Evolutionary conservation across 2,329 filamentous ascomycete species (phyloP).

Genomic region (Diatrype stigma): DNA sequence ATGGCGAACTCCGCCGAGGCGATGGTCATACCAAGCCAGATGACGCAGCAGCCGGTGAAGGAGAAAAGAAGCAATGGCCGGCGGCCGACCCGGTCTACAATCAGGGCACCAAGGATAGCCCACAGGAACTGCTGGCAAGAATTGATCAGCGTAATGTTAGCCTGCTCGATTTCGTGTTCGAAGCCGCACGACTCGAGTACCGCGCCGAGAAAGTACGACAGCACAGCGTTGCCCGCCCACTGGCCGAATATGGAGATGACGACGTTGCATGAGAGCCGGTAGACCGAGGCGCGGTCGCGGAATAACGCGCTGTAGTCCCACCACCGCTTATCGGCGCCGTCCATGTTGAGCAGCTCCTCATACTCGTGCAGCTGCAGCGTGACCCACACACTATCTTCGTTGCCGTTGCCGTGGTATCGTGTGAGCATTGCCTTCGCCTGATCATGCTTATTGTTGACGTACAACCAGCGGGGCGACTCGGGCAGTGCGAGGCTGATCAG

Average conservation of each 20-base stretch:
- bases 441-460: conserved; percentile 35
- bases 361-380: conserved; percentile 39
- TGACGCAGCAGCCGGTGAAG: conserved; percentile 41
- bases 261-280: conserved; percentile 37
- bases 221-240: conserved; percentile 35
- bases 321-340: conserved; percentile 40
- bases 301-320: conserved; percentile 43
- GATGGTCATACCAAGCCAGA: conserved; percentile 49
- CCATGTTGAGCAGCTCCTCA: conserved; percentile 34
- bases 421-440: conserved; percentile 32
- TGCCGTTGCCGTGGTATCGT: conserved; percentile 41
- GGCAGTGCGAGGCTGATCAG: conserved; percentile 34
- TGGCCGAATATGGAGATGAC: conserved; percentile 40
- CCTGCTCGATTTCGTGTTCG: conserved; percentile 33
- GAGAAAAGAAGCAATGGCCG: conserved; percentile 49
- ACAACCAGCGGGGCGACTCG: conserved; percentile 40
- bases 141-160: conserved; percentile 50
- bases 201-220: conserved; percentile 46
- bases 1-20: conserved; percentile 35
- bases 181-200: conserved; percentile 49
- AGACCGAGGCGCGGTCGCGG: conserved; percentile 32
- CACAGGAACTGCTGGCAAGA: conserved; percentile 45
- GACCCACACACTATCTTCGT: conserved; percentile 41
- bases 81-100: conserved; percentile 48
- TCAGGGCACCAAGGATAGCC: conserved; percentile 43